Evolutionary conservation across 176 grass and related monocot genomes (phyloP).

Genomic region (Ensete glaucum): DNA sequence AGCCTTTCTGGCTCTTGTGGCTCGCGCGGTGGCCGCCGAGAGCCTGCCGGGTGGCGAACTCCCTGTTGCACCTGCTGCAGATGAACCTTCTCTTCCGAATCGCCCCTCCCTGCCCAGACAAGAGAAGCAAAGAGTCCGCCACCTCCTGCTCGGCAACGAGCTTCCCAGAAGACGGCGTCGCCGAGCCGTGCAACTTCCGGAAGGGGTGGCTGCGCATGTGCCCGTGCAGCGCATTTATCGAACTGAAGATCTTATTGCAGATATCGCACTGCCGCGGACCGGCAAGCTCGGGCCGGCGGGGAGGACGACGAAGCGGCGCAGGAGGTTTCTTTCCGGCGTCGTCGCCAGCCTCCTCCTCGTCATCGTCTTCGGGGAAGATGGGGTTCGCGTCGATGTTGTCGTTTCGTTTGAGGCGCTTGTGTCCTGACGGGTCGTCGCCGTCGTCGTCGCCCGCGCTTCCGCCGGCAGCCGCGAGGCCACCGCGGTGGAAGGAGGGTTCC

Average conservation of each 20-base stretch:
- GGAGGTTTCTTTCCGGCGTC: neutral
- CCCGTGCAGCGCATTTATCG: neutral
- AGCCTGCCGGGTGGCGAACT: constrained; percentile 8
- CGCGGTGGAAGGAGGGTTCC: neutral
- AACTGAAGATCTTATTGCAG: neutral
- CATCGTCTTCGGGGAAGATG: neutral
- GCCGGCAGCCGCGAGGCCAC: neutral
- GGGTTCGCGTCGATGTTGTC: neutral
- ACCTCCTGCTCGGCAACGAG: neutral
- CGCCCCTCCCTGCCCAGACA: neutral
- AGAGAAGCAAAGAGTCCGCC: neutral
- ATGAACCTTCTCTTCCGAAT: neutral
- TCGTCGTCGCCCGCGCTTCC: neutral
- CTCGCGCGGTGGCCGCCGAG: constrained; percentile 19
- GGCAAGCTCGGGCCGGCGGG: neutral
- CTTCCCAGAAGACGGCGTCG: neutral
- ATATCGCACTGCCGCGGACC: neutral
- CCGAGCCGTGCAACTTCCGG: neutral
- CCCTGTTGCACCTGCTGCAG: constrained; percentile 2
- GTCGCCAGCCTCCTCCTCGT: neutral
- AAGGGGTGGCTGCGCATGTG: neutral
- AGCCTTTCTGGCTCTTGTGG: neutral
- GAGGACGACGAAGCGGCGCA: neutral
- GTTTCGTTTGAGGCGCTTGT: neutral
- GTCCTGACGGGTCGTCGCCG: neutral